phyloP scores from a whole-genome alignment of 208 protist species.

The Borovskyia barvae region DNA sequence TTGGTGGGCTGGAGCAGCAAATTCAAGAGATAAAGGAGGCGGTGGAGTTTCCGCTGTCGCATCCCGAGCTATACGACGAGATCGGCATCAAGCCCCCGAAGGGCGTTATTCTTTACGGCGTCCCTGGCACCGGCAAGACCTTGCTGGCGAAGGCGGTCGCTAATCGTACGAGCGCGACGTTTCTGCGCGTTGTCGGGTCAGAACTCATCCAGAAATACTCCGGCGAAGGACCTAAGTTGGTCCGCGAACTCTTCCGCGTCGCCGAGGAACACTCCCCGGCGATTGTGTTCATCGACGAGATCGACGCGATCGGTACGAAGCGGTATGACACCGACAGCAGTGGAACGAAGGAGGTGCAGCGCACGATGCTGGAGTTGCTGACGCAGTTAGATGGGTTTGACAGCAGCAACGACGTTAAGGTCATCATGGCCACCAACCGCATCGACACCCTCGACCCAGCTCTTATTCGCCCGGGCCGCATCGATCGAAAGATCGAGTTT shows the following conservation, averaged over 20 bases:
- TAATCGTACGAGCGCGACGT: conserved; percentile 99
- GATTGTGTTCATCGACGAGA: conserved; percentile 99
- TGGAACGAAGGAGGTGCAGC: conserved; percentile 99
- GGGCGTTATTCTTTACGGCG: conserved; percentile 99
- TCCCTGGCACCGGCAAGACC: conserved; percentile 98
- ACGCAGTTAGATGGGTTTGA: conserved; percentile 99
- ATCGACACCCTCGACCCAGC: conserved; percentile 99
- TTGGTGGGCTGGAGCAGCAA: conserved; percentile 99
- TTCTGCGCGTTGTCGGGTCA: conserved; percentile 99
- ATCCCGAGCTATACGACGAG: conserved; percentile 99
- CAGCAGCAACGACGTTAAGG: conserved; percentile 99
- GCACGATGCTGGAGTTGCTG: conserved; percentile 99
- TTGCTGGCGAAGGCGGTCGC: conserved; percentile 99
- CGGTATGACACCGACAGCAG: conserved; percentile 97
- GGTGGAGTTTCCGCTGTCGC: conserved; percentile 99
- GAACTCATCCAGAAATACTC: conserved; percentile 99
- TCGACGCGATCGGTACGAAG: conserved; percentile 99
- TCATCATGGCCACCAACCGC: conserved; percentile 99
- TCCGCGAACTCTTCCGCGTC: conserved; percentile 99
- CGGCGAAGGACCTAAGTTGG: conserved; percentile 99
- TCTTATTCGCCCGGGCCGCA: conserved; percentile 99
- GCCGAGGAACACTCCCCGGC: conserved; percentile 98
- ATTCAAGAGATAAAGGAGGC: conserved; percentile 99
- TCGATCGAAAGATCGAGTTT: conserved; percentile 99
- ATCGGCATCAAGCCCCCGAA: conserved; percentile 99